Conservation (phyloP, 306 rosid species). For the Amphicarpaea edgeworthii region DNA sequence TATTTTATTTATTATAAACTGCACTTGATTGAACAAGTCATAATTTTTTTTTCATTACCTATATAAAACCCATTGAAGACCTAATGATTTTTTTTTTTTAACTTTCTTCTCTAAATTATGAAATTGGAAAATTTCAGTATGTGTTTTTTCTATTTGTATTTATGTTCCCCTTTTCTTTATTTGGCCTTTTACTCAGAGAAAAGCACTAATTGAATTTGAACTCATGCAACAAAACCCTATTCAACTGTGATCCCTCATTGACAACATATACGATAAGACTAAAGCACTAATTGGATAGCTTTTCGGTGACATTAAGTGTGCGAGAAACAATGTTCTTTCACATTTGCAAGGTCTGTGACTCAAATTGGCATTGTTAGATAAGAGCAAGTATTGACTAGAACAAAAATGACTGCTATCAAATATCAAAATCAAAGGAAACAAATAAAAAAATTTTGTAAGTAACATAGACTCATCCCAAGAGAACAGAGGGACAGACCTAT, state of each 20-base stretch:
- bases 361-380: conserved; percentile 1
- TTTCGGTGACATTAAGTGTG: conserved; percentile 6
- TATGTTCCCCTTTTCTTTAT: neutral
- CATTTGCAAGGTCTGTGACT: neutral
- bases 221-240: conserved; percentile 7
- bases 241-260: conserved; percentile 28
- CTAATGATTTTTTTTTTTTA: no score
- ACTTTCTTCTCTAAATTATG: neutral
- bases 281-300: neutral
- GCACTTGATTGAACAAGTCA: no score
- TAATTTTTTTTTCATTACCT: no score
- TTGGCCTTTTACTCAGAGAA: neutral
- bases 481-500: neutral
- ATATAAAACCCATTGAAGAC: no score
- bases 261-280: conserved; percentile 25
- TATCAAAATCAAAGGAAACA: conserved; percentile 19
- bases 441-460: conserved; percentile 24
- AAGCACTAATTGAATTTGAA: conserved; percentile 18
- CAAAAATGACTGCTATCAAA: neutral
- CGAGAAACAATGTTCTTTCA: conserved; percentile 11
- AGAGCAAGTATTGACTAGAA: conserved; percentile 1
- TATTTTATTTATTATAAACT: no score
- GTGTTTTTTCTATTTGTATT: neutral
- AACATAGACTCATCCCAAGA: conserved; percentile 10
- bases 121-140: neutral